Evolutionary conservation across 129 eudicot species (phyloP), one percentile per base, ranked within the genome.

Genomic region (Cynara cardunculus): DNA sequence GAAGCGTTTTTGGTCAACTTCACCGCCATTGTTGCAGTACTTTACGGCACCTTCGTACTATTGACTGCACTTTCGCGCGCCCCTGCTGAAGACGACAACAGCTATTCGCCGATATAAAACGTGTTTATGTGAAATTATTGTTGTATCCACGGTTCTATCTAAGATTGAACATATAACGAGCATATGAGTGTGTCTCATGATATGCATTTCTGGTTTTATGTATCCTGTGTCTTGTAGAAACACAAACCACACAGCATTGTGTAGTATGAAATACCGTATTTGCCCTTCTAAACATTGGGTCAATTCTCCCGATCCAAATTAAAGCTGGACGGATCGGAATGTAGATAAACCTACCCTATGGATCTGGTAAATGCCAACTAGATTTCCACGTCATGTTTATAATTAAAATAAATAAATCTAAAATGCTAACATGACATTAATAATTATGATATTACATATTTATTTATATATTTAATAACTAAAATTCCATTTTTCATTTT

Each of bases 1-100:
- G 99, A 96, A 86, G 99, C 99, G 2, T 91, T 86, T 82, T 92
- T 96, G 0, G 99, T 96, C 84, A 96, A 96, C 77, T 96, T 93
- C 84, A 92, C 98, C 2, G 99, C 99, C 88, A 88, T 93, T 49
- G 84, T 87, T 78, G 92, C 99, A 1, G 74, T 91, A n/a, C 81
- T 96, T 24, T 96, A 81, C 22, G 99, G 99, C 53, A 83, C 90
- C 39, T 96, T 91, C 77, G 99, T 96, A 41, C 53, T 92, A 73
- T 76, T 96, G 67, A 91, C 97, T 7, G 85, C 82, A 25, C 83
- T 87, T 56, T 87, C 94, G 10, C 91, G 87, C 59, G 79, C 78
- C 61, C 90, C 88, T 11, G 74, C 76, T 0, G 90, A 83, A 66
- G 93, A 90, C 27, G 86, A 90, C 25, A 72, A 86, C 74, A 78